These are phyloP conservation scores for Rhodotorula sp. DNA, from an alignment of 1,284 basidiomycete species.

Conservation along the genomic window DNA sequence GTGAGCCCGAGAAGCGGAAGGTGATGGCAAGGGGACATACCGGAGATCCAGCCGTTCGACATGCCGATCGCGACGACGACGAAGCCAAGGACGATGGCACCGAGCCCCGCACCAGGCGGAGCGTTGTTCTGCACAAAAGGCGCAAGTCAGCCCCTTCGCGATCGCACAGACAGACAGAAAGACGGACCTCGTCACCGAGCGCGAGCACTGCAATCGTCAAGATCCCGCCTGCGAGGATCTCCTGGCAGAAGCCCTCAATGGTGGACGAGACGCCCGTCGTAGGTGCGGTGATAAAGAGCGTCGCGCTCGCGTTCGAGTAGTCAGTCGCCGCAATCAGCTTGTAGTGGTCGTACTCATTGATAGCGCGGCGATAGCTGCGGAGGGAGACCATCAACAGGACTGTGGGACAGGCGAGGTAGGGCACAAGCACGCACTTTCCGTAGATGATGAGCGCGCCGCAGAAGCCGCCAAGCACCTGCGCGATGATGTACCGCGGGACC, in stretches of 20 bases:
- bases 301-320: slow-evolving; percentile 35
- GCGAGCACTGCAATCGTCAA: slow-evolving; percentile 38
- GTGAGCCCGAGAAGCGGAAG: neutral
- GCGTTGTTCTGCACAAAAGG: slow-evolving; percentile 28
- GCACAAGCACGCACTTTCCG: slow-evolving; percentile 25
- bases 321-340: slow-evolving; percentile 14
- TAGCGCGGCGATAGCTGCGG: slow-evolving; percentile 34
- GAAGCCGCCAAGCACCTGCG: slow-evolving; percentile 47
- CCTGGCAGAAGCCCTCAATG: slow-evolving; percentile 34
- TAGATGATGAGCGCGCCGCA: slow-evolving; percentile 45
- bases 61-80: slow-evolving; percentile 44
- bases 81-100: slow-evolving; percentile 44
- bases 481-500: slow-evolving; percentile 46
- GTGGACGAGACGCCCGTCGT: slow-evolving; percentile 19
- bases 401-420: too few relatives aligned
- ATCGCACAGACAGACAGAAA: neutral
- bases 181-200: slow-evolving; percentile 37
- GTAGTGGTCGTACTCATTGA: slow-evolving; percentile 39
- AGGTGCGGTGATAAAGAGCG: slow-evolving; percentile 42
- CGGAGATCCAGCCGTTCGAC: slow-evolving; percentile 35
- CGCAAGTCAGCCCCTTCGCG: neutral
- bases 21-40: neutral
- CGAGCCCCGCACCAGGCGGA: slow-evolving; percentile 43
- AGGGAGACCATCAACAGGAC: neutral
- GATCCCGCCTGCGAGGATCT: slow-evolving; percentile 42